Evolutionary conservation across 805 yeast species (phyloP).

Genomic region (Helenozyma baotianmanensis): DNA sequence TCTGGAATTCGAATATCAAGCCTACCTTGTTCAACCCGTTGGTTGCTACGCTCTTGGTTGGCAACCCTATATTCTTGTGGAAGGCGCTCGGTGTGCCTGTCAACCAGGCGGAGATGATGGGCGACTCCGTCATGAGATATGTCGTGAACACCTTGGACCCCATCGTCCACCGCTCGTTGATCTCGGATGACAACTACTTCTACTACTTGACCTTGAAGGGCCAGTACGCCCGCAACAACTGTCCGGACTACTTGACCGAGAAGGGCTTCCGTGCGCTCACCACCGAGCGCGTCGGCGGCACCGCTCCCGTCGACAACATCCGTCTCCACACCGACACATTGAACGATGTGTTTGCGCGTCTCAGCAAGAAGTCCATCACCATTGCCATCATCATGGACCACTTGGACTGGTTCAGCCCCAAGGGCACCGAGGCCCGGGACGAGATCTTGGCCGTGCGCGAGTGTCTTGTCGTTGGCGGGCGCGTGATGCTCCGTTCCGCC

Average conservation of each 20-base stretch:
- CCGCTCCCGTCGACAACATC: constrained; percentile 60
- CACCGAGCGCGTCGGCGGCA: constrained; percentile 25
- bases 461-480: constrained; percentile 63
- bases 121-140: constrained; percentile 63
- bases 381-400: constrained; percentile 86
- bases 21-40: constrained; percentile 71
- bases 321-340: constrained; percentile 77
- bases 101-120: constrained; percentile 80
- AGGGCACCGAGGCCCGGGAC: constrained; percentile 55
- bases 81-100: constrained; percentile 87
- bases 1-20: constrained; percentile 61
- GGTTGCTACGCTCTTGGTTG: constrained; percentile 62
- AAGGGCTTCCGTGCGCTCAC: constrained; percentile 51
- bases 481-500: constrained; percentile 75
- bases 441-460: constrained; percentile 63
- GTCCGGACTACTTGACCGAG: constrained; percentile 70
- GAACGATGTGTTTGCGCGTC: constrained; percentile 67
- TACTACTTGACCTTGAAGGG: constrained; percentile 68
- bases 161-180: constrained; percentile 54
- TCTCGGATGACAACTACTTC: constrained; percentile 72
- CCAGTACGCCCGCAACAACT: constrained; percentile 53
- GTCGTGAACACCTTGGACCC: constrained; percentile 79
- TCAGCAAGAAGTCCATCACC: constrained; percentile 58
- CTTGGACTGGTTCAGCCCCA: constrained; percentile 85
- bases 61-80: constrained; percentile 86